Evolutionary conservation across 371 early-diverging fungal species (phyloP), one percentile per base, ranked within the genome.

Genomic region (Capniomyces stellatus): DNA sequence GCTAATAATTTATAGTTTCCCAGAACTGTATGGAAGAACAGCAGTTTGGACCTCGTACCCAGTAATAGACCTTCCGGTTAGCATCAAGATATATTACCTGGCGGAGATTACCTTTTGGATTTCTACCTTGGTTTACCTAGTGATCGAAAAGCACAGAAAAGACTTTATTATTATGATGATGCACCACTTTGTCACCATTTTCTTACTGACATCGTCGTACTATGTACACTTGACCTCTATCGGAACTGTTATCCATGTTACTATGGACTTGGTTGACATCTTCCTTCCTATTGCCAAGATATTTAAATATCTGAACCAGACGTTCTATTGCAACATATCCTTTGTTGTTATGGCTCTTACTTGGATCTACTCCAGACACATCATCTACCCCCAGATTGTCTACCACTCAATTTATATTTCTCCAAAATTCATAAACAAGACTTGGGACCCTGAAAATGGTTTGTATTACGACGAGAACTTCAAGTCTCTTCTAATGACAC

Each of bases 181-280:
- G 3, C 88, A 87, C 60, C 87, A 86, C 50, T 67, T 81, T 44
- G 78, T 83, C 51, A 85, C 88, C 1, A 55, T 78, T 42, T 63
- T 75, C 1, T 63, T 87, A 40, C 64, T 87, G 50, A 66, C 72
- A 22, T 60, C 71, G 49, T 81, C 82, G 29, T 79, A 83, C 52
- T 54, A 59, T 8, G 78, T 76, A 59, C 76, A 85, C 61, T 84
- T 75, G 52, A 80, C 79, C 43, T 71, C 78, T n/a, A 71, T 83
- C 15, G 87, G 88, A 18, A 82, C 79, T 51, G 81, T 78, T n/a
- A 73, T 84, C 18, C 75, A 84, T 67, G 74, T 79, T 2, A 72
- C 75, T 58, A 78, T 87, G 82, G 88, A 87, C 65, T 58, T 78
- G 4, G 77, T 85, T 2, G 88, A 87, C 59, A 77, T 81, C 25